These are phyloP conservation scores for Paracamarosporium sp. DNA, from an alignment of 2,329 filamentous ascomycete species.

Conservation along the genomic window DNA sequence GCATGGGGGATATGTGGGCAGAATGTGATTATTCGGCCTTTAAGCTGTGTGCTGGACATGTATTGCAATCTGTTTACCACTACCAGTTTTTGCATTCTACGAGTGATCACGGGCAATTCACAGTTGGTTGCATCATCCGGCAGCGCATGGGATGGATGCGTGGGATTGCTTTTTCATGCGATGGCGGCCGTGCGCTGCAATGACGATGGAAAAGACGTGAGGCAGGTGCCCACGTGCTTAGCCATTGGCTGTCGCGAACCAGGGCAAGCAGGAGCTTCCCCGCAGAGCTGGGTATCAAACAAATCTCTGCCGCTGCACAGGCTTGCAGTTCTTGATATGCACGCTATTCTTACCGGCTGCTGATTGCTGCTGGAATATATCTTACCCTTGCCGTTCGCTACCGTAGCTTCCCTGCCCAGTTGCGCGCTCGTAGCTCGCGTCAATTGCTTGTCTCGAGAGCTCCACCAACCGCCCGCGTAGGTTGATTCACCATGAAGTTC, in stretches of 20 bases:
- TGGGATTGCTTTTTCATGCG: not conserved
- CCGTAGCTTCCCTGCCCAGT: not conserved
- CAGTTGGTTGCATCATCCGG: not conserved
- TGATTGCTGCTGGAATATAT: not conserved
- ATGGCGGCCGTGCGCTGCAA: slow-evolving; percentile 11
- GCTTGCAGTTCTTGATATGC: slow-evolving; percentile 1
- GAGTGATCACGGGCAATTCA: not conserved
- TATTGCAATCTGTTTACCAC: no score
- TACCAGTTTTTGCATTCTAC: no score
- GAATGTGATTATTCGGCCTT: not conserved
- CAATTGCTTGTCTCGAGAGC: not conserved
- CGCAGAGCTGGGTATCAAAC: slow-evolving; percentile 4
- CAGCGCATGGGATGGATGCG: not conserved
- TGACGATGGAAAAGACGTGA: slow-evolving; percentile 6
- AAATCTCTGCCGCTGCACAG: not conserved
- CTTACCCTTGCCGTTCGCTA: not conserved
- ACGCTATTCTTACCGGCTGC: not conserved
- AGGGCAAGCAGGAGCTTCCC: slow-evolving; percentile 9
- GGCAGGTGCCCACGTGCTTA: slow-evolving; percentile 11
- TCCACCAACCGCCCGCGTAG: not conserved
- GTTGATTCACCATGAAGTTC: slow-evolving; percentile 77
- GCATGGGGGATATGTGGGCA: not conserved
- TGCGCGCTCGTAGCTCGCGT: not conserved
- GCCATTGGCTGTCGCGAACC: slow-evolving; percentile 15
- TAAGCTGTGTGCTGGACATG: no score